Base-by-base conservation (phyloP, 208 protist genomes). In the Leishmania tarentolae region DNA sequence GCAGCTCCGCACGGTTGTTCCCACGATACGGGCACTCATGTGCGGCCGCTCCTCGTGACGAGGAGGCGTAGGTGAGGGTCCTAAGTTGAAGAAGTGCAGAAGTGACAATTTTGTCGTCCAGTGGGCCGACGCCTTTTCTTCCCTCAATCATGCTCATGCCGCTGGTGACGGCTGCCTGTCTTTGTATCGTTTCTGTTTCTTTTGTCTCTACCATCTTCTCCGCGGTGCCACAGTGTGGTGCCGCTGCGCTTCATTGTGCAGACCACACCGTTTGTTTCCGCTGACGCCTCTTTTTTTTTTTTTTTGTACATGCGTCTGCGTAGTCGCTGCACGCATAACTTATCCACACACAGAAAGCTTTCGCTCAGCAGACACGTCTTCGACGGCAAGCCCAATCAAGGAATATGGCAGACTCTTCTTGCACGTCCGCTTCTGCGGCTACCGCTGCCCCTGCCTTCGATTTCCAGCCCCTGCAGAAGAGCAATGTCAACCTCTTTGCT, bases 401-500 rank as follows among this genome's bases (percentile, higher is more conserved):
- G 28, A 50, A 50, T 28, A 79, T 80, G 50, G 61, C 78, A 11
- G 74, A 86, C 3, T 69, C 77, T 2, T 52, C 46, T 31, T 31
- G 35, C 31, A 66, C 56, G 31, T 11, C 73, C 31, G 44, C 66
- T 0, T 24, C 70, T 0, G 70, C 78, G 6, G 71, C 46, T 19
- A 42, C 65, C 2, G 50, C 74, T 0, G 76, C 78, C 8, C 86
- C 83, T 0, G 85, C 75, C 31, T 83, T 94, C 63, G 84, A 92
- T 56, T 94, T 97, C 53, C 80, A 84, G 37, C 91, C 94, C 2
- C 85, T 93, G 11, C 84, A 93, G 31, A 94, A 95, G 73, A 91
- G 90, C 44, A 83, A 80, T 37, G 86, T 96, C 75, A 92, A 97
- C 77, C 80, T 97, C 56, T 97, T 97, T 66, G 94, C 93, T 11